Conservation (phyloP, 2,329 filamentous ascomycete genomes). For the Huntiella omanensis region DNA sequence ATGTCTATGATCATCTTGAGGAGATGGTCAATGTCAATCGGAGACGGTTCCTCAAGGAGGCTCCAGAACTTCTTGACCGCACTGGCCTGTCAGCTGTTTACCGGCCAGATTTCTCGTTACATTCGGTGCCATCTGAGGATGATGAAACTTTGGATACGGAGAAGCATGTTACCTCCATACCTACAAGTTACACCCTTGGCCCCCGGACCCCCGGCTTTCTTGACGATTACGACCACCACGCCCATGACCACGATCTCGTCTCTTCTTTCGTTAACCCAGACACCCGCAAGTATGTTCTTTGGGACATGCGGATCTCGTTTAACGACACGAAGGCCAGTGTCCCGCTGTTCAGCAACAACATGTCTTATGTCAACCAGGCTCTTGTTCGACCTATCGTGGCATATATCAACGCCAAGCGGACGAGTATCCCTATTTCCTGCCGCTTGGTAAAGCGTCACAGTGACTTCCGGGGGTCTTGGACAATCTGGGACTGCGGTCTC, state of each 20-base stretch:
- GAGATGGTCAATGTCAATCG: constrained; percentile 71
- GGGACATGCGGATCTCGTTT: constrained; percentile 86
- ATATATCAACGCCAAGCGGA: constrained; percentile 89
- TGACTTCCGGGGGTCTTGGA: constrained; percentile 94
- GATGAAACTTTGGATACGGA: neutral
- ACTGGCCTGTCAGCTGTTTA: constrained; percentile 11
- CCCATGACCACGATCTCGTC: constrained; percentile 2
- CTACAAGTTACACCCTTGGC: constrained; percentile 9
- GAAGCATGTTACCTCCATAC: constrained; percentile 7
- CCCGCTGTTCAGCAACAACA: constrained; percentile 70
- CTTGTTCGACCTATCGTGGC: constrained; percentile 90
- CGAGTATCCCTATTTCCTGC: constrained; percentile 89
- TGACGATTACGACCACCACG: constrained; percentile 10
- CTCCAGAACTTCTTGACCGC: constrained; percentile 10
- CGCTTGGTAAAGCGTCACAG: constrained; percentile 74
- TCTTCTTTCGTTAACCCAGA: constrained; percentile 22
- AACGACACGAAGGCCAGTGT: constrained; percentile 89
- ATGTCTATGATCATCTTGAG: constrained; percentile 91
- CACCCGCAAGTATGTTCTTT: constrained; percentile 65
- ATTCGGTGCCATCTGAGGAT: constrained; percentile 1
- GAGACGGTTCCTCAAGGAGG: constrained; percentile 9
- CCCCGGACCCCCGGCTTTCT: constrained; percentile 7
- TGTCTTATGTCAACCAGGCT: constrained; percentile 92
- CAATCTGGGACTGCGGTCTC: constrained; percentile 76
- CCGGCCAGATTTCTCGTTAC: constrained; percentile 7